These are phyloP conservation scores for Suillus brevipes DNA, from an alignment of 768 basidiomycete genomes.

Conservation along the genomic window DNA sequence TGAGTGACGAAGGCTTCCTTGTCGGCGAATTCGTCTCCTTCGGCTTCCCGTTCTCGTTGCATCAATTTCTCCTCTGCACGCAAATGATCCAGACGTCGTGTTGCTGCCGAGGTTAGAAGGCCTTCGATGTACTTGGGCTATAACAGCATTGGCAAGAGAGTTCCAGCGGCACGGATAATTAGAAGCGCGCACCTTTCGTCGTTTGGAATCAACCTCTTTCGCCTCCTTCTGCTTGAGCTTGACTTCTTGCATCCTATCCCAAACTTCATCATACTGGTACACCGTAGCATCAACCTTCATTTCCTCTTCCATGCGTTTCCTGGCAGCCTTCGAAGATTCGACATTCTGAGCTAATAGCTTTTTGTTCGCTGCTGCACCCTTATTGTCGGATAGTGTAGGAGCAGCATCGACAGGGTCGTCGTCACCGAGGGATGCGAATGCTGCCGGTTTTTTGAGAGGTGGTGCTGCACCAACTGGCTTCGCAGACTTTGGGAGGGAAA, in stretches of 20 bases:
- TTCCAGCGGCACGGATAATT: neutral
- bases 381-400: constrained; percentile 43
- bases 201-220: constrained; percentile 74
- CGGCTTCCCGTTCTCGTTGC: constrained; percentile 85
- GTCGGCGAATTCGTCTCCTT: constrained; percentile 91
- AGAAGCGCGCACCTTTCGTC: constrained; percentile 67
- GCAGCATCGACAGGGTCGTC: constrained; percentile 52
- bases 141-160: constrained; percentile 17
- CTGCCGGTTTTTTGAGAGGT: constrained; percentile 57
- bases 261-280: constrained; percentile 95
- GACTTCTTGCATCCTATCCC: constrained; percentile 91
- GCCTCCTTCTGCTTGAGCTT: constrained; percentile 71
- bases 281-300: constrained; percentile 77
- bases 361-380: constrained; percentile 49
- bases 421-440: constrained; percentile 65
- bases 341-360: constrained; percentile 58
- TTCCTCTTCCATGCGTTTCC: constrained; percentile 78
- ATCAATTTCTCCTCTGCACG: constrained; percentile 99
- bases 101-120: constrained; percentile 79
- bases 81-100: constrained; percentile 82
- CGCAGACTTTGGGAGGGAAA: constrained; percentile 64
- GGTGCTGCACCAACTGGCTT: constrained; percentile 56
- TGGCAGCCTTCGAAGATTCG: constrained; percentile 60
- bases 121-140: constrained; percentile 93
- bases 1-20: constrained; percentile 98